phyloP scores from a whole-genome alignment of 345 rosid species.

The Populus nigra region DNA sequence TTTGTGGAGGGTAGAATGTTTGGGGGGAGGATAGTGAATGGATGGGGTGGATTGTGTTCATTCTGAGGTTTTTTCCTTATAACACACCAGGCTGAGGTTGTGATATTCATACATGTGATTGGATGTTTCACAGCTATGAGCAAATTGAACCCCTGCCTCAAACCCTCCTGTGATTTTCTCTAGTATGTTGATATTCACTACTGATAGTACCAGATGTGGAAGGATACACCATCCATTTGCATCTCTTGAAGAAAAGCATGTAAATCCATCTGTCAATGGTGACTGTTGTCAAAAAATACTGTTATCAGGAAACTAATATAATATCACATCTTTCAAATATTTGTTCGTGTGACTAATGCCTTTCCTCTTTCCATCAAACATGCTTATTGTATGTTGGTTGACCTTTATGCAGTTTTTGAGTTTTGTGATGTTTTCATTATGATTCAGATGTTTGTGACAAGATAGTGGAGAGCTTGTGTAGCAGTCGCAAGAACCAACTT shows the following conservation, averaged over 20 bases:
- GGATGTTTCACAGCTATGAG: background rate
- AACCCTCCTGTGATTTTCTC: background rate
- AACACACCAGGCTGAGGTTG: background rate
- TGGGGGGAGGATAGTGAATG: background rate
- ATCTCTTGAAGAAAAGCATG: background rate
- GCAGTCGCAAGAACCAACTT: constrained; percentile 75
- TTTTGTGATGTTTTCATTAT: constrained; percentile 7
- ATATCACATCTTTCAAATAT: background rate
- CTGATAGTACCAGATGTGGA: background rate
- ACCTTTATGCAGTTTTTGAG: background rate
- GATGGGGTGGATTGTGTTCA: background rate
- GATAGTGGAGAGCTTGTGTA: constrained; percentile 76
- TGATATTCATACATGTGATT: background rate
- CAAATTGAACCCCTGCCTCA: background rate
- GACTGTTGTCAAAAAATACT: background rate
- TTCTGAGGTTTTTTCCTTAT: background rate
- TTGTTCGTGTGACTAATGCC: background rate
- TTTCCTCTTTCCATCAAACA: constrained; percentile 4
- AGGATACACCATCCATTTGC: background rate
- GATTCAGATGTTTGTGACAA: constrained; percentile 75
- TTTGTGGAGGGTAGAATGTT: background rate
- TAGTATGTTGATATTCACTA: background rate
- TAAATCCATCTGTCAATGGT: background rate
- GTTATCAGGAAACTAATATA: background rate
- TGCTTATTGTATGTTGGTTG: background rate